phyloP scores from a whole-genome alignment of 2,329 filamentous ascomycete species.

The Trichoderma citrinoviride region DNA sequence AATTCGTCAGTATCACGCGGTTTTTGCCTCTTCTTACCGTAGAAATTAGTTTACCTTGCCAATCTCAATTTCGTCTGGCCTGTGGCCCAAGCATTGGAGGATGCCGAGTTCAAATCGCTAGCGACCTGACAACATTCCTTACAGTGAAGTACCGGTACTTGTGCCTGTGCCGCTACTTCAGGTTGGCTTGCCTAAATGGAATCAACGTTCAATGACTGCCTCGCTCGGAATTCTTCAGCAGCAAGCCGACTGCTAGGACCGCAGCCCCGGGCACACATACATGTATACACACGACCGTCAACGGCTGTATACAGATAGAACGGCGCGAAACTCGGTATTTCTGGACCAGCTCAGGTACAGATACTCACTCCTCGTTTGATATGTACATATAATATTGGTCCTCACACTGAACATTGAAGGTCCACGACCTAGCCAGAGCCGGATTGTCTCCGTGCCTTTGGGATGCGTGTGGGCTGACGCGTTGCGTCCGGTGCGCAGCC shows the following conservation, averaged over 20 bases:
- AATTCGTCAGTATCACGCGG: too few relatives aligned
- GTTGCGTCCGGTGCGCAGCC: background rate
- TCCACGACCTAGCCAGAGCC: background rate
- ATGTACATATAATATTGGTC: too few relatives aligned
- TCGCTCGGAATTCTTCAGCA: background rate
- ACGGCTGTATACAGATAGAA: too few relatives aligned
- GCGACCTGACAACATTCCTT: background rate
- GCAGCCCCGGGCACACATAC: background rate
- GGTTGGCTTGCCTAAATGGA: background rate
- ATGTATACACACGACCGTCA: background rate
- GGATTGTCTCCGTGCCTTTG: background rate
- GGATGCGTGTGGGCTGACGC: slow-evolving; percentile 16
- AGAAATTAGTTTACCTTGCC: background rate
- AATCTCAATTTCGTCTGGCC: background rate
- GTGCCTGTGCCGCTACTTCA: background rate
- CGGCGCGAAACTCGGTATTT: too few relatives aligned
- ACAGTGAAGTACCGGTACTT: background rate
- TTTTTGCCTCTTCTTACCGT: background rate
- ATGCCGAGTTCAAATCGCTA: background rate
- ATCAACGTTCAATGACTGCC: background rate
- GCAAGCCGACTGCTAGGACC: background rate
- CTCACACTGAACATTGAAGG: too few relatives aligned
- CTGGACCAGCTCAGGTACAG: too few relatives aligned
- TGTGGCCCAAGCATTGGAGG: background rate
- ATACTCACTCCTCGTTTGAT: too few relatives aligned